These are phyloP conservation scores for Leishmania martiniquensis DNA, from an alignment of 208 protist species.

Conservation along the genomic window DNA sequence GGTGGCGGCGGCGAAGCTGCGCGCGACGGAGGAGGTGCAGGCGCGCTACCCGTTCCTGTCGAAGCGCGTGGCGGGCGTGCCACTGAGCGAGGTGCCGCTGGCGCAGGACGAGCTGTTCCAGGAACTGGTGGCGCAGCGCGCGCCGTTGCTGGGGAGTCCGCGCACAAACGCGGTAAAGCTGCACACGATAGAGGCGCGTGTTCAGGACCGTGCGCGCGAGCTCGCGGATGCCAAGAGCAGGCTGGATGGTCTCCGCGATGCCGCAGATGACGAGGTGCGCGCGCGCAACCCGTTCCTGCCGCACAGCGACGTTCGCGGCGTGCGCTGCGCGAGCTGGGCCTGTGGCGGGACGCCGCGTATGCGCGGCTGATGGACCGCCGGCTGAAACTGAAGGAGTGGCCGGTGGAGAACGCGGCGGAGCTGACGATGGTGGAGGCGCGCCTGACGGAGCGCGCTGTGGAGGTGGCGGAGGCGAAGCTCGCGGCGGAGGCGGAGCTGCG, in stretches of 20 bases:
- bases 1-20: constrained; percentile 30
- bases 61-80: constrained; percentile 39
- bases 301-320: too few relatives aligned
- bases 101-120: constrained; percentile 27
- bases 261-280: constrained; percentile 62
- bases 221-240: constrained; percentile 34
- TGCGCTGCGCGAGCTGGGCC: constrained; percentile 31
- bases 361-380: constrained; percentile 7
- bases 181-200: constrained; percentile 10
- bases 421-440: constrained; percentile 40
- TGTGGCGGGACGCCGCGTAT: constrained; percentile 33
- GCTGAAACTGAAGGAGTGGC: constrained; percentile 46
- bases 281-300: too few relatives aligned
- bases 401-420: constrained; percentile 32
- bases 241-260: constrained; percentile 49
- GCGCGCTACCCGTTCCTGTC: constrained; percentile 53
- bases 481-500: constrained; percentile 22
- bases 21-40: constrained; percentile 35
- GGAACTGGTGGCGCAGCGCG: constrained; percentile 23
- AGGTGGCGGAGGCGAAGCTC: constrained; percentile 37
- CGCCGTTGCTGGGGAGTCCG: constrained; percentile 17
- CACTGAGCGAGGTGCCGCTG: constrained; percentile 42
- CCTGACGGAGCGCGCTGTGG: constrained; percentile 40
- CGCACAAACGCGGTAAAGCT: constrained; percentile 14
- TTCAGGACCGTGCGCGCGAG: constrained; percentile 22